These are phyloP conservation scores for Annulohypoxylon truncatum DNA, from an alignment of 2,329 filamentous ascomycete genomes.

Conservation along the genomic window DNA sequence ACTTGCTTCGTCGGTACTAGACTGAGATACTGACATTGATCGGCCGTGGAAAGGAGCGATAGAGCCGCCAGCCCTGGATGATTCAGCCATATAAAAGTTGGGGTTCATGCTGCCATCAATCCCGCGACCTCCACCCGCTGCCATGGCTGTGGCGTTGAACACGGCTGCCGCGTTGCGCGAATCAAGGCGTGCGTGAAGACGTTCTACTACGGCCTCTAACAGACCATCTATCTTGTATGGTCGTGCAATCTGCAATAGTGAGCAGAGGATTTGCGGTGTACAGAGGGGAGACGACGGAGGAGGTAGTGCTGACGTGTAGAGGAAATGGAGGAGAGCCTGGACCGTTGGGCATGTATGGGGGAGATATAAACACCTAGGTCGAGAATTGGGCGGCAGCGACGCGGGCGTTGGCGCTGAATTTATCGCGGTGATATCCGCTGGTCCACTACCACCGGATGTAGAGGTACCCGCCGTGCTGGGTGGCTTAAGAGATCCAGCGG, in stretches of 20 bases:
- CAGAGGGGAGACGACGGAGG: conserved; percentile 80
- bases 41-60: conserved; percentile 43
- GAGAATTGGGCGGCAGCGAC: conserved; percentile 68
- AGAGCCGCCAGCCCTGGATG: conserved; percentile 42
- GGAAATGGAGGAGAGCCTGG: conserved; percentile 88
- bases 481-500: conserved; percentile 55
- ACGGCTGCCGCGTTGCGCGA: conserved; percentile 95
- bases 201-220: conserved; percentile 90
- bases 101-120: conserved; percentile 76
- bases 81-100: conserved; percentile 67
- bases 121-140: conserved; percentile 88
- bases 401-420: conserved; percentile 69
- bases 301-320: conserved; percentile 93
- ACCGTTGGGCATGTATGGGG: conserved; percentile 92
- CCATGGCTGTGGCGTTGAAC: conserved; percentile 98
- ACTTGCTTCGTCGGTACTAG: conserved; percentile 43
- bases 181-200: conserved; percentile 88
- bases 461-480: conserved; percentile 60
- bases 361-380: conserved; percentile 89
- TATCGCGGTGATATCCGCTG: conserved; percentile 59
- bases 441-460: conserved; percentile 54
- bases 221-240: conserved; percentile 95
- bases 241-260: conserved; percentile 89
- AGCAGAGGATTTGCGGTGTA: conserved; percentile 95
- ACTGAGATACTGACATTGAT: conserved; percentile 47